Evolutionary conservation across 352 stramenopile genomes (phyloP).

Genomic region (Phytophthora crassamura): DNA sequence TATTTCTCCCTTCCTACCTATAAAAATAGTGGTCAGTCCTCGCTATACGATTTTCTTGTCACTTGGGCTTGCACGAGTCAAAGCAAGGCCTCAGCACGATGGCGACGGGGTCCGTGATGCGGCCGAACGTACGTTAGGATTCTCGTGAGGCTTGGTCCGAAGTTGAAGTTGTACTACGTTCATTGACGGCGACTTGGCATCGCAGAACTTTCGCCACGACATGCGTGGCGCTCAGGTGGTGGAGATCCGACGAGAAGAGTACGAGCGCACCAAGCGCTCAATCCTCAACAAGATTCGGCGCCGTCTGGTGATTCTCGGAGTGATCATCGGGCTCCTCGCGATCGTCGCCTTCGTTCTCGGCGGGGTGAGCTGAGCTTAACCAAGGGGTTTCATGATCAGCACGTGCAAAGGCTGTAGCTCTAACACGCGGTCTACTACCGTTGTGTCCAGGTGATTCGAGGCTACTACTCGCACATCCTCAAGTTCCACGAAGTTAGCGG

Average conservation of each 20-base stretch:
- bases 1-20: slow-evolving; percentile 5
- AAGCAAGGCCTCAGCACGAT: slow-evolving; percentile 18
- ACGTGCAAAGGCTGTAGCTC: background rate
- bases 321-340: slow-evolving; percentile 59
- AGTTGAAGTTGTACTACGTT: slow-evolving; percentile 4
- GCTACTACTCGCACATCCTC: slow-evolving; percentile 51
- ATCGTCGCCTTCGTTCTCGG: slow-evolving; percentile 57
- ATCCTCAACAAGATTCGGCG: slow-evolving; percentile 81
- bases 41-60: background rate
- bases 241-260: slow-evolving; percentile 76
- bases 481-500: slow-evolving; percentile 51
- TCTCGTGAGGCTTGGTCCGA: slow-evolving; percentile 3
- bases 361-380: slow-evolving; percentile 37
- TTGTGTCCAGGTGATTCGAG: slow-evolving; percentile 48
- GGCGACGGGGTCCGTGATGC: slow-evolving; percentile 62
- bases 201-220: slow-evolving; percentile 76
- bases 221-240: slow-evolving; percentile 67
- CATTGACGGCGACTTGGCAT: background rate
- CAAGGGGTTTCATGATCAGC: background rate
- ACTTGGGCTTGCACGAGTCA: background rate
- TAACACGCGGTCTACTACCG: background rate
- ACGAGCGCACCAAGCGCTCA: slow-evolving; percentile 71
- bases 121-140: slow-evolving; percentile 50
- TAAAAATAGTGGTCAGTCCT: slow-evolving; percentile 35
- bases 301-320: slow-evolving; percentile 60